A percentile compares a stretch with the other conserved stretches of the same genome.
Evolutionary conservation across 148 eudicot species (phyloP).

Genomic region (Drosera capensis): DNA sequence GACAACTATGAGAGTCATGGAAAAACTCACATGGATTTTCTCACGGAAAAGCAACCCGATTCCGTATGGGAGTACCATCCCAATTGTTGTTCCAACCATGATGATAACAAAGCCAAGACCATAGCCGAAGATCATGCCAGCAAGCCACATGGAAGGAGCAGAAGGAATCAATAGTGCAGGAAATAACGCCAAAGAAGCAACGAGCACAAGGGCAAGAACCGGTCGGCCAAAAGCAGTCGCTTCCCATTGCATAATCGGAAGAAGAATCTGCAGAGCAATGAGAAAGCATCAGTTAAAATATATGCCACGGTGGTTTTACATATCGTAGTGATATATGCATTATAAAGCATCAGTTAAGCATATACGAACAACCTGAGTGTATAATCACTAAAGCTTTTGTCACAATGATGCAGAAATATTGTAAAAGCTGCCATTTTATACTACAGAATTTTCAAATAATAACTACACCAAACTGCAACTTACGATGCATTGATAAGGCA

Average conservation of each 20-base stretch:
- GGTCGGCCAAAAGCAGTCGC: constrained; percentile 35
- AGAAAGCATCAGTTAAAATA: too few relatives aligned
- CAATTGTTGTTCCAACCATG: constrained; percentile 35
- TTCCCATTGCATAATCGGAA: constrained; percentile 66
- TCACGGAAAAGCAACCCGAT: constrained; percentile 43
- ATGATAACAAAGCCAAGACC: constrained; percentile 62
- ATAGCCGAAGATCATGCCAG: constrained; percentile 86
- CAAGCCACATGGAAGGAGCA: constrained; percentile 78
- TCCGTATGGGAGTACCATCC: constrained; percentile 56
- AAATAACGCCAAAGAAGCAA: constrained; percentile 54
- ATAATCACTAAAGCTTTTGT: too few relatives aligned
- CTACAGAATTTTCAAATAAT: too few relatives aligned
- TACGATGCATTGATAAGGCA: too few relatives aligned
- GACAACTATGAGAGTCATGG: neutral
- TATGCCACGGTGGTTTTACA: too few relatives aligned
- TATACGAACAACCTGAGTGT: too few relatives aligned
- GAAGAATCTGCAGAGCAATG: too few relatives aligned
- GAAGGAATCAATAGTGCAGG: constrained; percentile 61
- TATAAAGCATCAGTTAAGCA: too few relatives aligned
- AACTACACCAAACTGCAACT: too few relatives aligned
- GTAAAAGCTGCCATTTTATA: too few relatives aligned
- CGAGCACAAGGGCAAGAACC: constrained; percentile 45
- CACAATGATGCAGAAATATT: too few relatives aligned
- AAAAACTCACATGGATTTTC: constrained; percentile 44
- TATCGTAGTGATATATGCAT: too few relatives aligned